These are phyloP conservation scores for Ocimum tenuiflorum DNA, from an alignment of 257 asterid genomes.

Conservation along the genomic window DNA sequence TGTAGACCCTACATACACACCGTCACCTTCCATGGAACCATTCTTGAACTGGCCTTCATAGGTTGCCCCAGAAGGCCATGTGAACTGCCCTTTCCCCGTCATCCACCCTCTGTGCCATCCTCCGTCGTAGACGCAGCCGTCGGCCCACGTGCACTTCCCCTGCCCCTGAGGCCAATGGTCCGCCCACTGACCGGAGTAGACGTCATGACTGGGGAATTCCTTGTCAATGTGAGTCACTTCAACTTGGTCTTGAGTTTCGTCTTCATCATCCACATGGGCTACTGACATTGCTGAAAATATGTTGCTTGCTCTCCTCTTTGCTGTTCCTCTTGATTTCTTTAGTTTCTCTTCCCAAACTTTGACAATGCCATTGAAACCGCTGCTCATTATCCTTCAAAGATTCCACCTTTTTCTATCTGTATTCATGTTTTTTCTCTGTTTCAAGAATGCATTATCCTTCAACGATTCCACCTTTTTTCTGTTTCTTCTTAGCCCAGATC, in stretches of 20 bases:
- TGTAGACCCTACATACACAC: constrained; percentile 53
- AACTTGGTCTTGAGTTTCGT: constrained; percentile 18
- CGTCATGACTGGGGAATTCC: constrained; percentile 52
- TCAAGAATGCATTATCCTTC: constrained; percentile 46
- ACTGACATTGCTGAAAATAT: constrained; percentile 83
- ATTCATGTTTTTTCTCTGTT: constrained; percentile 35
- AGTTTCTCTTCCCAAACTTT: constrained; percentile 68
- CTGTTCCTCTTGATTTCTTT: constrained; percentile 58
- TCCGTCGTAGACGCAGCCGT: constrained; percentile 77
- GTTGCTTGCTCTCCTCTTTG: constrained; percentile 49
- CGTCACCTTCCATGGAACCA: constrained; percentile 80
- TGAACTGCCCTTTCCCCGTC: constrained; percentile 64
- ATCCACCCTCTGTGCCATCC: constrained; percentile 73
- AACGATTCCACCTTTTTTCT: neutral
- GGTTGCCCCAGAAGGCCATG: constrained; percentile 84
- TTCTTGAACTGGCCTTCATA: constrained; percentile 79
- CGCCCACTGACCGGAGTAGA: constrained; percentile 76
- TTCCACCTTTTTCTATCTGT: constrained; percentile 12
- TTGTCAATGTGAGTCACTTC: constrained; percentile 53
- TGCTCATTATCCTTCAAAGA: constrained; percentile 52
- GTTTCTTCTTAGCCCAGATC: constrained; percentile 38
- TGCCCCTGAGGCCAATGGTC: constrained; percentile 55
- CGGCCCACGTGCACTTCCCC: constrained; percentile 70
- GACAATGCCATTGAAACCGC: constrained; percentile 67
- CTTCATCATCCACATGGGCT: constrained; percentile 80